phyloP scores from a whole-genome alignment of 139 green algal genomes.

The Picochlorum sp. region DNA sequence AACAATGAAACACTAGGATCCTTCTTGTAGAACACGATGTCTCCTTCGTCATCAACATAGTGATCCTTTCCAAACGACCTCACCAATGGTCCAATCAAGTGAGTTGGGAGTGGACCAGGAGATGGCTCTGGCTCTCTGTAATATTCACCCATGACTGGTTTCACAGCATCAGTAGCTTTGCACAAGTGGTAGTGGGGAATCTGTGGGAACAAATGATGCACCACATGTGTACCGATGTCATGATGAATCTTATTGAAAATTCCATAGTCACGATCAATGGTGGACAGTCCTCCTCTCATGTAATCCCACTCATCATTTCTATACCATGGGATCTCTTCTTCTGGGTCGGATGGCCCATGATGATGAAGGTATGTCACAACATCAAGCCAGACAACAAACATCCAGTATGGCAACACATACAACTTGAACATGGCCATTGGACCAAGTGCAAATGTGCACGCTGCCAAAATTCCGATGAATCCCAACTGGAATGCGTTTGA shows the following conservation, averaged over 20 bases:
- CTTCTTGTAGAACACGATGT: slow-evolving; percentile 82
- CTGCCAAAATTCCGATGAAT: slow-evolving; percentile 74
- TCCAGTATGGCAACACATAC: slow-evolving; percentile 86
- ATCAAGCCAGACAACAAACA: slow-evolving; percentile 91
- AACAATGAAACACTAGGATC: slow-evolving; percentile 8
- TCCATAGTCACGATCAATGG: slow-evolving; percentile 88
- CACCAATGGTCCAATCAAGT: slow-evolving; percentile 68
- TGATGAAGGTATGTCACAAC: slow-evolving; percentile 95
- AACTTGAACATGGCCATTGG: slow-evolving; percentile 73
- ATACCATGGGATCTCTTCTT: slow-evolving; percentile 90
- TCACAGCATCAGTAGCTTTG: slow-evolving; percentile 81
- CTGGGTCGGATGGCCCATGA: slow-evolving; percentile 61
- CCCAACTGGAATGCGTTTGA: slow-evolving; percentile 71
- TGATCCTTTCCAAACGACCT: slow-evolving; percentile 75
- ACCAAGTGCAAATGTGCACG: slow-evolving; percentile 58
- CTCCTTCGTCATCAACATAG: slow-evolving; percentile 69
- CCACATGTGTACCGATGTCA: slow-evolving; percentile 91
- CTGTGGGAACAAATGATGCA: slow-evolving; percentile 92
- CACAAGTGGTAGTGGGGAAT: slow-evolving; percentile 93
- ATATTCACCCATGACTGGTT: slow-evolving; percentile 86
- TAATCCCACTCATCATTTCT: slow-evolving; percentile 86
- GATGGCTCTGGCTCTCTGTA: slow-evolving; percentile 70
- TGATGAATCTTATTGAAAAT: slow-evolving; percentile 98
- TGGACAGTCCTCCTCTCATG: slow-evolving; percentile 84
- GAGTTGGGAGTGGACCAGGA: slow-evolving; percentile 59